phyloP scores from a whole-genome alignment of 129 eudicot genomes.

The Logfia minima region DNA sequence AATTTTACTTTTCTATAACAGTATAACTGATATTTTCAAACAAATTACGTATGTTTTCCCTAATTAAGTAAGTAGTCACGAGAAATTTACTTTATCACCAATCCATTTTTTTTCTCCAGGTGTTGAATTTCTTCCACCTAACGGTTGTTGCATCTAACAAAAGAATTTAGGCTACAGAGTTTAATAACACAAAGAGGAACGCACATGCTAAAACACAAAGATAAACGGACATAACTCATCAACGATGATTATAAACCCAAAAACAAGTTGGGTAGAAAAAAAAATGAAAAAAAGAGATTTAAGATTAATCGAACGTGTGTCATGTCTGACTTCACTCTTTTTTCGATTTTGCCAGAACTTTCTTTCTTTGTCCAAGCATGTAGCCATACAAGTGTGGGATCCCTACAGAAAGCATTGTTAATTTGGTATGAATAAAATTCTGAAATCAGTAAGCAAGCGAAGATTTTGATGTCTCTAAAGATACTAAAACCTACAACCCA shows the following conservation, averaged over 20 bases:
- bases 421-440: neutral
- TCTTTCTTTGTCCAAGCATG: constrained; percentile 93
- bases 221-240: neutral
- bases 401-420: constrained; percentile 47
- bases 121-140: no score
- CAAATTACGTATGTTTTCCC: no score
- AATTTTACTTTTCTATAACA: neutral
- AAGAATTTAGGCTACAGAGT: neutral
- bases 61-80: no score
- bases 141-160: neutral
- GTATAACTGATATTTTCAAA: neutral
- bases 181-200: neutral
- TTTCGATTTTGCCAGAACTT: constrained; percentile 68
- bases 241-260: constrained; percentile 4
- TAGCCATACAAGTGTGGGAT: constrained; percentile 83
- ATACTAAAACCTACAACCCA: neutral
- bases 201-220: neutral
- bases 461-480: constrained; percentile 1
- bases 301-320: neutral
- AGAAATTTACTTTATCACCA: no score
- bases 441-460: neutral
- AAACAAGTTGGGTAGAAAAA: neutral
- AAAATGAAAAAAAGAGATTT: neutral
- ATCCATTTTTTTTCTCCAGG: no score
- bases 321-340: constrained; percentile 37